These are phyloP conservation scores for Raddia guianensis DNA, from an alignment of 176 grass and related monocot species.

Conservation along the genomic window DNA sequence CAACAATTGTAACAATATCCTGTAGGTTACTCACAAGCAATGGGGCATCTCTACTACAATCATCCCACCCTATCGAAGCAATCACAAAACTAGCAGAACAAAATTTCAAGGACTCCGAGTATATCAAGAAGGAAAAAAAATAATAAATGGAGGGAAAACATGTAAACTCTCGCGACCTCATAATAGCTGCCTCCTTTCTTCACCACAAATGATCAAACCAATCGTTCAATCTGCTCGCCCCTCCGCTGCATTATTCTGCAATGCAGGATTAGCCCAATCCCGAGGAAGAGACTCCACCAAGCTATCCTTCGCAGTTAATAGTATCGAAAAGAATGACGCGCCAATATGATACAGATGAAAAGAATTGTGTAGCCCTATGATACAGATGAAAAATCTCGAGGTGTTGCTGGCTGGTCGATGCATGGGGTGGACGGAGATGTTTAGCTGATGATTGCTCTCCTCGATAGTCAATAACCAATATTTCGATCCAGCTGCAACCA, in stretches of 20 bases:
- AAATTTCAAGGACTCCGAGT: slow-evolving; percentile 46
- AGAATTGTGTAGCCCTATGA: slow-evolving; percentile 62
- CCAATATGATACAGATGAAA: slow-evolving; percentile 67
- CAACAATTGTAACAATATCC: slow-evolving; percentile 57
- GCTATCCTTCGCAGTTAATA: slow-evolving; percentile 38
- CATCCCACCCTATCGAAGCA: slow-evolving; percentile 53
- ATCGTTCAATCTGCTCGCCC: slow-evolving; percentile 28
- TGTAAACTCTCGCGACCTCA: slow-evolving; percentile 38
- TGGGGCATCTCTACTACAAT: slow-evolving; percentile 60
- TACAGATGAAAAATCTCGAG: slow-evolving; percentile 53
- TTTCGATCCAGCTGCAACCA: slow-evolving; percentile 28
- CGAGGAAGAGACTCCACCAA: slow-evolving; percentile 32
- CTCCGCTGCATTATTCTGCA: slow-evolving; percentile 31
- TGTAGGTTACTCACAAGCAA: slow-evolving; percentile 63
- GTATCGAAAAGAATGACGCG: slow-evolving; percentile 54
- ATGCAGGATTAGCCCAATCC: slow-evolving; percentile 39
- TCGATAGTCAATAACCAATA: slow-evolving; percentile 31
- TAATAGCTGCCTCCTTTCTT: slow-evolving; percentile 31
- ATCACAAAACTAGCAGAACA: slow-evolving; percentile 57
- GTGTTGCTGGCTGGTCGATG: slow-evolving; percentile 34
- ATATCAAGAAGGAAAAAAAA: slow-evolving; percentile 39
- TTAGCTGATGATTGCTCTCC: slow-evolving; percentile 34
- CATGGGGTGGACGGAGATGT: slow-evolving; percentile 39
- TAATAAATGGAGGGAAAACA: slow-evolving; percentile 41
- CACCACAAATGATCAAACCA: slow-evolving; percentile 29